Evolutionary conservation across 2,329 filamentous ascomycete genomes (phyloP), one percentile per base, ranked within the genome.

Genomic region (Westerdykella ornata): DNA sequence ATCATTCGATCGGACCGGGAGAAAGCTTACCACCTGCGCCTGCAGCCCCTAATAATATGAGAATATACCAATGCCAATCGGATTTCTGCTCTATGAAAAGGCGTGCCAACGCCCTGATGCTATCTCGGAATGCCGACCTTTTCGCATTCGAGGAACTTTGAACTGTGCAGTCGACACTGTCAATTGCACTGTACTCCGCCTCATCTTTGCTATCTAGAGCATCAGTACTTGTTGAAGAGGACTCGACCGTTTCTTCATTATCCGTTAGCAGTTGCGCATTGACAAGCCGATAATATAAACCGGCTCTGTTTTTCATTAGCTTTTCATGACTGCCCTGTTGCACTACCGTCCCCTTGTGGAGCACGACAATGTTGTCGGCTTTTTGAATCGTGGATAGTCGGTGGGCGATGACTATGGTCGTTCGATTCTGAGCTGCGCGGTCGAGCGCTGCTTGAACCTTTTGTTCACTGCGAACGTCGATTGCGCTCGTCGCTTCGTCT

Each of bases 321-420:
- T 77, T 74, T 9, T 84, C 75, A 51, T 94, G 87, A 0, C 77
- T 85, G 0, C 87, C 86, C 47, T 80, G 69, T 60, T 94, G 85
- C 12, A 82, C 72, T 0, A 87, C 77, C 36, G 71, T 65, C 2
- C 87, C 86, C 51, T 81, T 77, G 38, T 81, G 74, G 35, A 92
- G 64, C 1, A 92, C 85, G 6, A 88, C 71, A 42, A 92, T 92
- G 15, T 28, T 78, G 57, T 90, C 82, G 2, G 86, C 85, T 48
- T 83, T 79, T 58, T 81, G 88, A 69, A 96, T 94, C 5, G 90
- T 96, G 0, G 88, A 94, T 9, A 97, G 72, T 53, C 89, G 82
- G 68, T 97, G 90, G 36, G 90, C 90, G 64, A 97, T 96, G 7
- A 88, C 85, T 54, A 96, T 94, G 4, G 90, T 96, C 0, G 90